Evolutionary conservation across 306 rosid genomes (phyloP).

Genomic region (apple (Malus domestica)): DNA sequence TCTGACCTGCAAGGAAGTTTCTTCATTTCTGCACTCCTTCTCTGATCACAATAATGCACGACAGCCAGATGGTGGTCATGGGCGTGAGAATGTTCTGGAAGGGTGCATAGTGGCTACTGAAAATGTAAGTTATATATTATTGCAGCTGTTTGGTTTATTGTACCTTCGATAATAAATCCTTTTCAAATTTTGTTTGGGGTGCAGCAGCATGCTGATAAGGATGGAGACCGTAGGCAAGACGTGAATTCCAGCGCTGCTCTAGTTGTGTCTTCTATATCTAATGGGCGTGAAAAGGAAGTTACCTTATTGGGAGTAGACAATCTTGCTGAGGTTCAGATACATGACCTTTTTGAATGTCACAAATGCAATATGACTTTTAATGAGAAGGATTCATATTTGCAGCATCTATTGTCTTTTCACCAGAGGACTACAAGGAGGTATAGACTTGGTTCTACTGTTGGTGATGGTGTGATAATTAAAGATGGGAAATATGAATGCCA

Average conservation of each 20-base stretch:
- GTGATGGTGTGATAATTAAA: constrained; percentile 83
- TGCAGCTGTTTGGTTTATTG: not conserved
- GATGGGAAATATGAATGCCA: constrained; percentile 92
- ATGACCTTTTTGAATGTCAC: constrained; percentile 76
- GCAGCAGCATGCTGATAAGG: constrained; percentile 45
- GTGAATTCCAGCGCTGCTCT: constrained; percentile 22
- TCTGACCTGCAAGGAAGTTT: constrained; percentile 64
- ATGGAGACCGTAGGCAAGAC: constrained; percentile 33
- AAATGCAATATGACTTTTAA: constrained; percentile 70
- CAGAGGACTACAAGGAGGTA: constrained; percentile 79
- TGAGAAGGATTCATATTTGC: constrained; percentile 70
- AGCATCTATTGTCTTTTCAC: constrained; percentile 68
- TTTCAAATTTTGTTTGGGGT: constrained; percentile 24
- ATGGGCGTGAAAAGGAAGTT: constrained; percentile 39
- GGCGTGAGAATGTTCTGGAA: constrained; percentile 30
- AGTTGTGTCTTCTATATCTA: constrained; percentile 22
- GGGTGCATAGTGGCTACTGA: constrained; percentile 26
- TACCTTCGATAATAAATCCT: not conserved
- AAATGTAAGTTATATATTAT: constrained; percentile 34
- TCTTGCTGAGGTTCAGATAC: constrained; percentile 78
- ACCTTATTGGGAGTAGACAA: constrained; percentile 49
- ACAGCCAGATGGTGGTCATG: constrained; percentile 13
- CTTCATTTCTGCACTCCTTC: constrained; percentile 52
- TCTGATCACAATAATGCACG: constrained; percentile 24
- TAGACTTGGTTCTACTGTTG: constrained; percentile 83